Conservation (phyloP, 257 asterid species). For the Prunella vulgaris region DNA sequence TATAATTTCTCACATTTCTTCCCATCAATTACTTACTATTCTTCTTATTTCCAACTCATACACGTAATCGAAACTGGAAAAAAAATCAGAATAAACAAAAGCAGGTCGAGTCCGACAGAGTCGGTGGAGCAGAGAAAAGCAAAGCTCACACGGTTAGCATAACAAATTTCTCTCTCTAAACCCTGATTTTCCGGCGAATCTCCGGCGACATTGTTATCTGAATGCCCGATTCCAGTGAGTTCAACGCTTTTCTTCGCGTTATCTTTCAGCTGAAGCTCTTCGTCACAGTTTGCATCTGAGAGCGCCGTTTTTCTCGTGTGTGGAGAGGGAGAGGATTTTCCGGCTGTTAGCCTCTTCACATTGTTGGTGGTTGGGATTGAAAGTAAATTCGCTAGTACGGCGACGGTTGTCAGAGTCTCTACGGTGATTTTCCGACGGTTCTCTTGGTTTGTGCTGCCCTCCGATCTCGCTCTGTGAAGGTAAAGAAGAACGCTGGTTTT, state of each 20-base stretch:
- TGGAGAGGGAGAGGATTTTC: neutral
- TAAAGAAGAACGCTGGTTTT: constrained; percentile 26
- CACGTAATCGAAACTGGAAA: constrained; percentile 63
- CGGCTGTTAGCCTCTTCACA: constrained; percentile 10
- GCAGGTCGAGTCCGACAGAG: constrained; percentile 56
- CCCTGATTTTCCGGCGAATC: constrained; percentile 27
- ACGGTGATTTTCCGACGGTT: constrained; percentile 23
- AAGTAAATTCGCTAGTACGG: neutral
- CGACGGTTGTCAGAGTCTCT: constrained; percentile 13
- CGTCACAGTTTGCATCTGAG: constrained; percentile 2
- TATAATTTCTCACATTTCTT: constrained; percentile 7
- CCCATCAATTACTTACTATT: neutral
- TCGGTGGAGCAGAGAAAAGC: constrained; percentile 46
- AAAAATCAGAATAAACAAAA: constrained; percentile 50
- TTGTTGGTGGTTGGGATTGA: constrained; percentile 22
- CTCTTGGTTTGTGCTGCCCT: constrained; percentile 24
- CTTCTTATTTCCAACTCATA: constrained; percentile 7
- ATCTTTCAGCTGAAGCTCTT: constrained; percentile 1
- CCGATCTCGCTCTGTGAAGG: constrained; percentile 63
- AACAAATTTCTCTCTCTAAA: constrained; percentile 10
- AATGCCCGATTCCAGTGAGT: constrained; percentile 3
- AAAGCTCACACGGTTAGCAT: constrained; percentile 11
- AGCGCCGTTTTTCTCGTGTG: constrained; percentile 1
- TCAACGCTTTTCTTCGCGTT: neutral
- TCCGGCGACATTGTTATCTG: constrained; percentile 39